Percentiles rank a stretch among this genome's conserved stretches.
Conservation (phyloP, 192 early-diverging fungal genomes). For the Coemansia sp. region DNA sequence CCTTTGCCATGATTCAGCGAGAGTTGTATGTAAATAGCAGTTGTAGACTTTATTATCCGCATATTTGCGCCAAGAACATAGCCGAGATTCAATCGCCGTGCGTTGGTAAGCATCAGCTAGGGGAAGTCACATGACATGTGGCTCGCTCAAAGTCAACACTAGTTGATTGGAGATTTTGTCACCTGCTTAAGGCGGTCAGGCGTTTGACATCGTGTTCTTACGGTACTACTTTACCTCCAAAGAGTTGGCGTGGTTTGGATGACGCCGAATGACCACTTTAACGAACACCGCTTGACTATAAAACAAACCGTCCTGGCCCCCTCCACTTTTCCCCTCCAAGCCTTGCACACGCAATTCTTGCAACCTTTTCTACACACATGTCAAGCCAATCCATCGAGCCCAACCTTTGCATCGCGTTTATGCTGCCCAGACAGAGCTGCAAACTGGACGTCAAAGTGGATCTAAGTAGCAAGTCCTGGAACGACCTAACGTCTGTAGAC, state of each 20-base stretch:
- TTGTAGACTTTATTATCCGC: not conserved
- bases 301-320: too few relatives aligned
- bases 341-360: too few relatives aligned
- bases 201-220: too few relatives aligned
- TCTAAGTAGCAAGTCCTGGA: not conserved
- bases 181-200: too few relatives aligned
- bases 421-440: not conserved
- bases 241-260: too few relatives aligned
- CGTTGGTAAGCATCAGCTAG: not conserved
- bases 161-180: too few relatives aligned
- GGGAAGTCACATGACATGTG: not conserved
- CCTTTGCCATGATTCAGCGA: constrained; percentile 8
- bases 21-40: not conserved
- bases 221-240: too few relatives aligned
- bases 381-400: not conserved
- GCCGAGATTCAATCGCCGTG: not conserved
- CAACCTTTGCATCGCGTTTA: not conserved
- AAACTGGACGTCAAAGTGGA: not conserved
- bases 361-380: not conserved
- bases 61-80: not conserved
- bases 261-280: too few relatives aligned
- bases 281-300: too few relatives aligned
- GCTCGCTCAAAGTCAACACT: too few relatives aligned
- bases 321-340: not conserved
- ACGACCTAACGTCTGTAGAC: not conserved